Base-by-base conservation (phyloP, 768 basidiomycete genomes). In the Suillus paluster region DNA sequence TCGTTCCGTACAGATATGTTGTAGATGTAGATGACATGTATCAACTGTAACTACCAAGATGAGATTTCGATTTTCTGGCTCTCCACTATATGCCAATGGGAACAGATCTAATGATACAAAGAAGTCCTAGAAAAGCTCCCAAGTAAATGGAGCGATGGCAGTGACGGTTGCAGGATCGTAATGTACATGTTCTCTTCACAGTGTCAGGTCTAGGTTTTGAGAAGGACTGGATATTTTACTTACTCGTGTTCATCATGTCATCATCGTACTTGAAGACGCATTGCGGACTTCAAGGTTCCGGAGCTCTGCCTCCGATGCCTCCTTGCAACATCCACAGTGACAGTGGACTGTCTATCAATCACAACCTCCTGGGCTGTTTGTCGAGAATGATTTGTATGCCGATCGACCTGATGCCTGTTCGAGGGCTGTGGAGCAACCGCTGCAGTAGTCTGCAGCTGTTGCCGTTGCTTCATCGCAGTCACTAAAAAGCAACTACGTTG, bases 231-330 rank as follows among this genome's bases (percentile, higher is more conserved):
- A n/a, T 12, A 55, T 17, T 5, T 41, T 41, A n/a, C 38, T 39
- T 27, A 39, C 38, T 41, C 38, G 38, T 21, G n/a, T 27, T 41
- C 25, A 39, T 58, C 60, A 58, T 57, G 33, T 46, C 59, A 38
- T 76, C 65, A 79, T 68, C 79, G 77, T 36, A 72, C 65, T 60
- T 71, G 59, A 21, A 69, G 66, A 39, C 78, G 78, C 69, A 76
- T 67, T 45, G 74, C 71, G 38, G 73, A 79, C 55, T 77, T 81
- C 66, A 77, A 71, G 55, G 70, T 77, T 39, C 68, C 58, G 45
- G 70, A 67, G 39, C 75, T 73, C 50, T 58, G 74, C 57, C 69
- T 75, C 39, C 71, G 73, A 60, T 69, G 74, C 62, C 72, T 72
- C 42, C 68, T 65, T n/a, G 62, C 66, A 39, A 77, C 65, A 49